Percentiles rank a stretch among this genome's conserved stretches.
Evolutionary conservation across 768 basidiomycete species (phyloP).

Genomic region (Lentinula guzmanii): DNA sequence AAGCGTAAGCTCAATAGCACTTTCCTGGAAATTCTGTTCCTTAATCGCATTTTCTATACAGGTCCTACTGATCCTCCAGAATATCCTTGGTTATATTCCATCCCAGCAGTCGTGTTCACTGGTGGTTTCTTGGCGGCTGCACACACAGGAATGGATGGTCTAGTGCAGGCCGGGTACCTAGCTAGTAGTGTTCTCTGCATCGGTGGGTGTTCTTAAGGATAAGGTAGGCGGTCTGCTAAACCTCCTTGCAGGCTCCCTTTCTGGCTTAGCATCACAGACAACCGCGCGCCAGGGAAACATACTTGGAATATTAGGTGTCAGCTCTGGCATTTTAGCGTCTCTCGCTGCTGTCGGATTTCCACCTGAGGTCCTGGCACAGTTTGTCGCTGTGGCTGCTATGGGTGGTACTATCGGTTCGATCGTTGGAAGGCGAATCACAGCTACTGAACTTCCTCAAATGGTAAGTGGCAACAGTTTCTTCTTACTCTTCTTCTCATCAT

Average conservation of each 20-base stretch:
- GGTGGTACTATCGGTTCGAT: slow-evolving; percentile 66
- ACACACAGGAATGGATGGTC: slow-evolving; percentile 77
- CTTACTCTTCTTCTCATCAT: background rate
- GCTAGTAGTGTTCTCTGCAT: slow-evolving; percentile 86
- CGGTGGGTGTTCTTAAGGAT: slow-evolving; percentile 29
- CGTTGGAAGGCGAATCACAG: slow-evolving; percentile 78
- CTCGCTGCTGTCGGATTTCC: slow-evolving; percentile 81
- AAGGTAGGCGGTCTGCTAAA: slow-evolving; percentile 2
- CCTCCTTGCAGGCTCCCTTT: slow-evolving; percentile 55
- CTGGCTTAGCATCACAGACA: slow-evolving; percentile 70
- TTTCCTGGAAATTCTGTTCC: background rate
- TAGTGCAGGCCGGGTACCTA: slow-evolving; percentile 85
- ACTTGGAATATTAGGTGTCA: slow-evolving; percentile 82
- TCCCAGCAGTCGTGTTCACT: slow-evolving; percentile 78
- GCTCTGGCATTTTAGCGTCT: slow-evolving; percentile 75
- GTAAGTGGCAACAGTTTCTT: slow-evolving; percentile 25
- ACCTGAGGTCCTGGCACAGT: slow-evolving; percentile 68
- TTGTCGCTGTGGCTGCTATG: slow-evolving; percentile 69
- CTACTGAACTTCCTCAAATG: slow-evolving; percentile 85
- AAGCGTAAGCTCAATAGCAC: slow-evolving; percentile 43
- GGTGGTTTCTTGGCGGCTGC: slow-evolving; percentile 81
- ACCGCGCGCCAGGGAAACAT: slow-evolving; percentile 87
- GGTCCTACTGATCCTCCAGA: slow-evolving; percentile 84
- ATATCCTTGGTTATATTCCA: slow-evolving; percentile 75
- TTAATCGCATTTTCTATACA: slow-evolving; percentile 18